Evolutionary conservation across 2,329 filamentous ascomycete species (phyloP), one percentile per base, ranked within the genome.

Genomic region (Pseudogymnoascus sp.): DNA sequence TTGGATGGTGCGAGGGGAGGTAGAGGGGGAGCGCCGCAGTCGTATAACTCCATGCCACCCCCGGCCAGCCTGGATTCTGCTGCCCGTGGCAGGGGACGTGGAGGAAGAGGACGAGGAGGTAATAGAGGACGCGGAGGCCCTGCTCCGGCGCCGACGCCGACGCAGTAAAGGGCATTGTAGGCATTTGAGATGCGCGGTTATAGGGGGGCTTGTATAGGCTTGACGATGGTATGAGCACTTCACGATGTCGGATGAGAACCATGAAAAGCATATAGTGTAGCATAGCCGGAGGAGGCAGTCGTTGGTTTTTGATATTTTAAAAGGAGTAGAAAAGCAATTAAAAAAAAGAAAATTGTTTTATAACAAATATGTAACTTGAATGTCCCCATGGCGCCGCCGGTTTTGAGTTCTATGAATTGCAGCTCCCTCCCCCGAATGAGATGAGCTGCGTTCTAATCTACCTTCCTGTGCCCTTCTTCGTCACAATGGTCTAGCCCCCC

Each of bases 1-100:
- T n/a, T 11, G n/a, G 51, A 57, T 19, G 51, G 51, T 57, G n/a
- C 16, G 34, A 61, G 39, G 31, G 21, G 54, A 25, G 36, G 60
- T 31, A 34, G 23, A 37, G 28, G 16, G 14, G 51, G 51, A 4
- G 51, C 57, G n/a, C 65, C 66, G 25, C 73, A 75, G 62, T 73
- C 69, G 36, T 88, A 84, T 70, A 80, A 80, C 65, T 81, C 81
- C 14, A 83, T 87, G 6, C 84, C 85, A 31, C 88, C 87, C 21
- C 87, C 88, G 1, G 74, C 82, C 1, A 81, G 73, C 48, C 75
- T 89, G 11, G 81, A 87, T 67, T 70, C 76, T 16, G 71, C 75
- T 21, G 77, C 74, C 41, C 67, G 75, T 39, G 71, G 74, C 14
- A 70, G 76, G 64, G 74, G 75, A 6, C 68, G 72, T 25, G 72